Evolutionary conservation across 73 alveolate species (phyloP).

Genomic region (Halteria grandinella): DNA sequence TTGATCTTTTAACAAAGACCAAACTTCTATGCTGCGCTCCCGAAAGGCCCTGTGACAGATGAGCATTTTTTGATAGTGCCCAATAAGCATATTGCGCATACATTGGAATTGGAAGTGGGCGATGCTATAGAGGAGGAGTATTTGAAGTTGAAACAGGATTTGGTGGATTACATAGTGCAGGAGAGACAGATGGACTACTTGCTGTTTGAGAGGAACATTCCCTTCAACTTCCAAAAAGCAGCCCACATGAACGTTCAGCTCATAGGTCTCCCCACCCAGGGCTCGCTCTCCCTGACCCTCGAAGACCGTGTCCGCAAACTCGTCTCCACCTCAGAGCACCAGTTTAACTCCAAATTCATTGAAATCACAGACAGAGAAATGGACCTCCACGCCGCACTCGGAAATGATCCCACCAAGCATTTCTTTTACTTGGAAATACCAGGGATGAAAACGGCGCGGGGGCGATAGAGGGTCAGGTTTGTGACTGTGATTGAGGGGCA

Average conservation of each 20-base stretch:
- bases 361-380: conserved; percentile 50
- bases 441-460: conserved; percentile 68
- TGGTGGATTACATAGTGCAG: conserved; percentile 14
- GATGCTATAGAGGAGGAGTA: conserved; percentile 41
- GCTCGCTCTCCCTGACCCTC: conserved; percentile 23
- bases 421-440: conserved; percentile 68
- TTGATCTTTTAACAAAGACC: conserved; percentile 33
- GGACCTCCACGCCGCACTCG: conserved; percentile 28
- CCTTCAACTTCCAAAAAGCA: conserved; percentile 62
- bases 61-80: conserved; percentile 66
- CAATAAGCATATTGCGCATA: conserved; percentile 49
- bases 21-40: conserved; percentile 63
- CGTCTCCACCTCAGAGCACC: conserved; percentile 22
- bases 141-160: conserved; percentile 7
- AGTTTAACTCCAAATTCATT: not conserved
- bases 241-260: conserved; percentile 59
- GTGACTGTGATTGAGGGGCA: conserved; percentile 19
- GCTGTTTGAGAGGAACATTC: conserved; percentile 66
- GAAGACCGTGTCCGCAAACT: conserved; percentile 53
- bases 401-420: conserved; percentile 20
- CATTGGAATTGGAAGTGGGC: conserved; percentile 34
- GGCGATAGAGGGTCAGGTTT: conserved; percentile 49
- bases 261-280: conserved; percentile 32
- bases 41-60: conserved; percentile 67
- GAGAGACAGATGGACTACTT: conserved; percentile 54